Percentiles rank a stretch among this genome's conserved stretches.
Evolutionary conservation across 257 asterid genomes (phyloP).

Genomic region (Fraxinus quadrangulata): DNA sequence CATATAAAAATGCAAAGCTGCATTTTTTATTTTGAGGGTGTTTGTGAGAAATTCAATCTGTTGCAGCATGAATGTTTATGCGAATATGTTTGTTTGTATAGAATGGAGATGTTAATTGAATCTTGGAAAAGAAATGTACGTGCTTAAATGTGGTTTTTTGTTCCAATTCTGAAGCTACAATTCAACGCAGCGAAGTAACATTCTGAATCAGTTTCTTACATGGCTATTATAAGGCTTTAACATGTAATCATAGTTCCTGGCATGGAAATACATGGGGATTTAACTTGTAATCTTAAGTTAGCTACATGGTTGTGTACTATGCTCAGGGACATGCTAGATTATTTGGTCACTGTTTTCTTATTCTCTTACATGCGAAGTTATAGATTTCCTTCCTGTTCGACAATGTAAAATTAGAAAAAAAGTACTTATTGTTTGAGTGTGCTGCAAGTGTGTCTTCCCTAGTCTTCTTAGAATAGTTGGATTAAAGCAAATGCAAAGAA

Average conservation of each 20-base stretch:
- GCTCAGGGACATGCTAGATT: background rate
- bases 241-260: background rate
- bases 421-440: background rate
- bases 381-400: background rate
- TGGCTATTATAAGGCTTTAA: background rate
- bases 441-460: background rate
- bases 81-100: background rate
- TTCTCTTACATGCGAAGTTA: background rate
- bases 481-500: background rate
- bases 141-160: background rate
- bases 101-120: background rate
- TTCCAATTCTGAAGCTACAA: slow-evolving; percentile 3
- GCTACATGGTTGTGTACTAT: background rate
- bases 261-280: background rate
- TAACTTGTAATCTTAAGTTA: background rate
- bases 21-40: background rate
- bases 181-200: background rate
- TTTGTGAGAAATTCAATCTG: background rate
- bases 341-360: background rate
- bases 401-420: background rate
- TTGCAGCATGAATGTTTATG: background rate
- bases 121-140: background rate
- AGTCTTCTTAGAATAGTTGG: background rate
- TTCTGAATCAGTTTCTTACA: background rate
- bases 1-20: background rate